Base-by-base conservation (phyloP, 202 grass and related monocot species). In the Setaria italica region DNA sequence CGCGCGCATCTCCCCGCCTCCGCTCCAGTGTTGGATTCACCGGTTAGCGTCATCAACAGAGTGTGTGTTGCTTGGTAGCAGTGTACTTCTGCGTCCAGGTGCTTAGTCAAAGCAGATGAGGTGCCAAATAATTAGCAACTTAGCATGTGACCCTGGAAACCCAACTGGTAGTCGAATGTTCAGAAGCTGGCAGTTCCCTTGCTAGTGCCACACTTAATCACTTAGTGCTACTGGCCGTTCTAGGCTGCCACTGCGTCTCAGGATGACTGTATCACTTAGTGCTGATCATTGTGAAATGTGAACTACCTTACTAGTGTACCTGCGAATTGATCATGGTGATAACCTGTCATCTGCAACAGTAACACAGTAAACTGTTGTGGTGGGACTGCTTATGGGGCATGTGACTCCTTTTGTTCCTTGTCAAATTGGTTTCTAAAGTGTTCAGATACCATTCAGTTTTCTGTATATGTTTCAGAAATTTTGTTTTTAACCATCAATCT, bases 341-440 rank as follows among this genome's bases (percentile, higher is more conserved):
- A 62, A 62, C 9, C 25, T 84, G 54, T 25, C 47, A 76, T 58
- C 16, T 59, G 75, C 59, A 42, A 39, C 66, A 79, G 3, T 50
- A 62, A 35, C 30, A 9, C 42, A 63, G 34, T 41, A 62, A 16
- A 14, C 53, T 59, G 11, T 49, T 4, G 17, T 47, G 16, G 21
- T 62, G 25, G 11, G 13, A 70, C 57, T 62, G 6, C 39, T 47
- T 14, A 16, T 51, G 0, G 33, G 9, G 41, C 9, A 25, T 63
- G 32, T 2, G 3, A 16, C 5, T 53, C 30, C 30, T 6, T 48
- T 10, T 67, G n/a, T 82, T 25, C 7, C 13, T 42, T 1, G 20
- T 68, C 13, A 21, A 37, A 41, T 69, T 77, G 6, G 60, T 82
- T 87, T 49, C 53, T 85, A 20, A 85, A 72, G 11, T 62, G 37